These are phyloP conservation scores for Stygiomarasmius scandens DNA, from an alignment of 1,284 basidiomycete species.

Conservation along the genomic window DNA sequence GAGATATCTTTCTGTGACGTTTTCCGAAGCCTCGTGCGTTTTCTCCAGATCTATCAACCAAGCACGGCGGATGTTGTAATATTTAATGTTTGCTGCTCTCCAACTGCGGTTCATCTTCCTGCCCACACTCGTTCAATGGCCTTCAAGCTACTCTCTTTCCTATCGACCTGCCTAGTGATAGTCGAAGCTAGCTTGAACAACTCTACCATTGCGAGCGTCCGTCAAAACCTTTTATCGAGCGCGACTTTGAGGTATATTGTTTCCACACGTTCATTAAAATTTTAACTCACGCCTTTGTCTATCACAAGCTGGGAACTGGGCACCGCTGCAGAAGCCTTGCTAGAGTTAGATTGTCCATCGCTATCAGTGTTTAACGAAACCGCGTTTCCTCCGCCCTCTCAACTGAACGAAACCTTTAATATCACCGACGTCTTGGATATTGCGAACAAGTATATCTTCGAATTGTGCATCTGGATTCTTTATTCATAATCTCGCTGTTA, in stretches of 20 bases:
- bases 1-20: too few species aligned
- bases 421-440: conserved; percentile 43
- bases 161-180: neutral
- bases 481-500: conserved; percentile 17
- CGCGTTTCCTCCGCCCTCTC: conserved; percentile 39
- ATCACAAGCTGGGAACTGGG: conserved; percentile 68
- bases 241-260: conserved; percentile 13
- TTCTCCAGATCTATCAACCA: too few species aligned
- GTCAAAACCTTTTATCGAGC: conserved; percentile 29
- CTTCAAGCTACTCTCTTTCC: neutral
- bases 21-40: too few species aligned
- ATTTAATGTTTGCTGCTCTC: too few species aligned
- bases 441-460: conserved; percentile 36
- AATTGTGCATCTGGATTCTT: neutral
- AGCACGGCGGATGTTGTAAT: too few species aligned
- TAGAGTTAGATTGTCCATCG: conserved; percentile 59
- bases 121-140: neutral
- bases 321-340: conserved; percentile 62
- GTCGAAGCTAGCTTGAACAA: conserved; percentile 23
- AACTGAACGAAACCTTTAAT: conserved; percentile 29
- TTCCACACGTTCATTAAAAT: neutral
- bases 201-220: conserved; percentile 26
- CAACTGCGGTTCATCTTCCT: too few species aligned
- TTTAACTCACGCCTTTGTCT: neutral
- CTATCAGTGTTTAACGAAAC: conserved; percentile 55